Percentiles rank a stretch among this genome's conserved stretches.
These are phyloP conservation scores for Fusarium virguliforme DNA, from an alignment of 2,329 filamentous ascomycete species.

Conservation along the genomic window DNA sequence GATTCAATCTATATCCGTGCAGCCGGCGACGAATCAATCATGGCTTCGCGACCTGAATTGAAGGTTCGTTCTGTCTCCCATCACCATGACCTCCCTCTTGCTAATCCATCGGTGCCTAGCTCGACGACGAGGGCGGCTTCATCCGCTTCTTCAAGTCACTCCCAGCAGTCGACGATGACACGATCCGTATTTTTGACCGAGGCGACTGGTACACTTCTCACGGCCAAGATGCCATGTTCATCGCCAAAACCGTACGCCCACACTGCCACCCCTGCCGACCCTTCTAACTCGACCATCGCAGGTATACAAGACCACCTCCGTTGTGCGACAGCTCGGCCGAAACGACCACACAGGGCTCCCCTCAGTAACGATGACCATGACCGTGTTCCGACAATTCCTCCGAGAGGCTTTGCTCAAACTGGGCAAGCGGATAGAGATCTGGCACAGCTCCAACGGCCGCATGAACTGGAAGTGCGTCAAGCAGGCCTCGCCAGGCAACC, in stretches of 20 bases:
- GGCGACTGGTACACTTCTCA: slow-evolving; percentile 98
- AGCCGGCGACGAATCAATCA: slow-evolving; percentile 56
- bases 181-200: slow-evolving; percentile 92
- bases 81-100: neutral
- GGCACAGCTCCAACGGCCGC: slow-evolving; percentile 80
- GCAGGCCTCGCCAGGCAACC: slow-evolving; percentile 93
- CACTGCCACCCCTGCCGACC: neutral
- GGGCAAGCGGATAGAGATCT: slow-evolving; percentile 93
- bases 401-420: slow-evolving; percentile 93
- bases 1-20: slow-evolving; percentile 16
- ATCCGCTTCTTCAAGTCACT: slow-evolving; percentile 97
- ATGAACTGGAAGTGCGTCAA: slow-evolving; percentile 95
- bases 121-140: slow-evolving; percentile 97
- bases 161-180: slow-evolving; percentile 78
- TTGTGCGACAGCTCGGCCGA: slow-evolving; percentile 89
- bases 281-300: slow-evolving; percentile 53
- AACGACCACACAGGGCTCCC: slow-evolving; percentile 87
- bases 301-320: slow-evolving; percentile 98
- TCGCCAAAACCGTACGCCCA: slow-evolving; percentile 78
- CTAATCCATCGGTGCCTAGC: slow-evolving; percentile 63
- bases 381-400: slow-evolving; percentile 95
- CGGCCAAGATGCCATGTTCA: slow-evolving; percentile 86
- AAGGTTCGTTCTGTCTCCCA: slow-evolving; percentile 67
- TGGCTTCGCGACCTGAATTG: slow-evolving; percentile 81
- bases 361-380: slow-evolving; percentile 95